Percentiles rank a stretch among this genome's conserved stretches.
Evolutionary conservation across 148 eudicot genomes (phyloP).

Genomic region (Mesembryanthemum crystallinum): DNA sequence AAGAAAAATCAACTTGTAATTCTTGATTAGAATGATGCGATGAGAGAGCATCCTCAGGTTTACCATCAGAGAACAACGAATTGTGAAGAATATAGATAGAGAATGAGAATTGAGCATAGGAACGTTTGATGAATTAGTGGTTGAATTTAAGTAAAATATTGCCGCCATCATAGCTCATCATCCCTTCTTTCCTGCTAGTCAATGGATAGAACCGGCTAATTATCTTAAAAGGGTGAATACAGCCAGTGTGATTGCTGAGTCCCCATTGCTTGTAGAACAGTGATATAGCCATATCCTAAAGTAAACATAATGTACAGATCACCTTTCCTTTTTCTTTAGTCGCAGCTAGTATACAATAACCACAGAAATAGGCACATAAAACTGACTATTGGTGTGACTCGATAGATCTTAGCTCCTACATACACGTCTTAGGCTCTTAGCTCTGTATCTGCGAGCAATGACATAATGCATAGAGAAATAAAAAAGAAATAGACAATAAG

Average conservation of each 20-base stretch:
- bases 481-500: too few species aligned
- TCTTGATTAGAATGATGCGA: not conserved
- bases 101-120: conserved; percentile 4
- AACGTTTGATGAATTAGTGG: conserved; percentile 11
- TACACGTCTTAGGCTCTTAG: not conserved
- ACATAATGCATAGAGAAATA: too few species aligned
- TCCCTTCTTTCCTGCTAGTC: not conserved
- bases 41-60: not conserved
- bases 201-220: not conserved
- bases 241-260: too few species aligned
- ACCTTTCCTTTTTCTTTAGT: not conserved
- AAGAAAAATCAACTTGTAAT: conserved; percentile 1
- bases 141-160: not conserved
- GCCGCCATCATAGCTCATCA: not conserved
- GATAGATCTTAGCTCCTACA: not conserved
- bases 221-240: not conserved
- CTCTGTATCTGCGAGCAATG: too few species aligned
- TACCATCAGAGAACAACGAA: not conserved
- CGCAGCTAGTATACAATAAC: not conserved
- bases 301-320: not conserved
- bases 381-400: not conserved
- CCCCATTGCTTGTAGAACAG: not conserved
- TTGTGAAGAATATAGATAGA: not conserved
- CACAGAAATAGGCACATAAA: not conserved
- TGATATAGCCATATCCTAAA: not conserved